Percentiles rank a stretch among this genome's conserved stretches.
Evolutionary conservation across 176 grass and related monocot species (phyloP).

Genomic region (Olyra latifolia): DNA sequence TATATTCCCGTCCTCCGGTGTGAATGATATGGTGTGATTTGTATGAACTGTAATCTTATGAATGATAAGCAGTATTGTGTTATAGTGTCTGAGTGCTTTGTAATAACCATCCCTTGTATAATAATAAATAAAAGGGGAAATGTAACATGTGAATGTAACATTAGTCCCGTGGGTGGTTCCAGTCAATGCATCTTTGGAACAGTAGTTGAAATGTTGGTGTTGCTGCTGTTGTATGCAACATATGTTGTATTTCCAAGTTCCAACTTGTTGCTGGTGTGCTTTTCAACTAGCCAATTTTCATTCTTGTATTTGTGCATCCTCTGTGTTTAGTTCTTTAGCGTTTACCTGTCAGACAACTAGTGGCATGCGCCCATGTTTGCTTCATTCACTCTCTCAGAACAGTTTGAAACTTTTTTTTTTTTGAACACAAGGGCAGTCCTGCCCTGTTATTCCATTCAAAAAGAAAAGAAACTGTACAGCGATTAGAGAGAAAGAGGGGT

Average conservation of each 20-base stretch:
- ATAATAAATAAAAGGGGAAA: conserved; percentile 41
- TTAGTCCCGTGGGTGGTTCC: not conserved
- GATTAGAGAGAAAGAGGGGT: too few relatives aligned
- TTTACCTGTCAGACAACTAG: not conserved
- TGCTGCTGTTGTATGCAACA: not conserved
- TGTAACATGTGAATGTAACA: not conserved
- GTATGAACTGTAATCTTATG: conserved; percentile 9
- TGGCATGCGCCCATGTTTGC: not conserved
- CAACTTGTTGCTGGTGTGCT: not conserved
- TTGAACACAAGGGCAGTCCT: too few relatives aligned
- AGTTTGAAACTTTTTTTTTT: too few relatives aligned
- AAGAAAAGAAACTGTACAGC: too few relatives aligned
- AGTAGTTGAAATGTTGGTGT: not conserved
- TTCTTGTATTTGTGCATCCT: not conserved
- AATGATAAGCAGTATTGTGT: not conserved
- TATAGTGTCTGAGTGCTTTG: not conserved
- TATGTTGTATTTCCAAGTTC: not conserved
- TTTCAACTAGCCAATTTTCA: not conserved
- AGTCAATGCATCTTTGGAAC: not conserved
- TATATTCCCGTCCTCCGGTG: not conserved
- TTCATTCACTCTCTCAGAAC: not conserved
- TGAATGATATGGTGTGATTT: conserved; percentile 18
- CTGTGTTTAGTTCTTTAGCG: not conserved
- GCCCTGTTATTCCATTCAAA: too few relatives aligned
- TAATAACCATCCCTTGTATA: not conserved